Base-by-base conservation (phyloP, 1,139 yeast genomes). In the Diutina siamensis region DNA sequence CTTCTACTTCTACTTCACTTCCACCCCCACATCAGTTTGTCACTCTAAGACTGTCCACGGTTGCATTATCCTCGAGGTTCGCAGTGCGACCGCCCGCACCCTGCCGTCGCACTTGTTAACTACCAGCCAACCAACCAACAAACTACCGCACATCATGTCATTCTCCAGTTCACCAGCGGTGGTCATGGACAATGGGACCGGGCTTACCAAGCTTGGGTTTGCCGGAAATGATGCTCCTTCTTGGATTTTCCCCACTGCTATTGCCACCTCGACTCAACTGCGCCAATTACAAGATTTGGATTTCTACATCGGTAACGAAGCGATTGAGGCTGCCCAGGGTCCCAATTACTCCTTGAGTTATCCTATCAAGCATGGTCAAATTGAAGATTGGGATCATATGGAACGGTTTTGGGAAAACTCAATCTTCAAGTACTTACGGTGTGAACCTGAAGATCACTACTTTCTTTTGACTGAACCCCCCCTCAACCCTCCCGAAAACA, bases 351-450 rank as follows among this genome's bases (percentile, higher is more conserved):
- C 92, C 41, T 71, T 94, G 51, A 78, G 80, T 51, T 92, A 92
- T 58, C 99, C 99, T 17, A 87, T 92, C 52, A 83, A 86, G 62
- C 98, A 92, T 59, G 99, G 99, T 20, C 98, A 92, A 67, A 83
- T 92, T 53, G 98, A 92, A 63, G 88, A 92, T 62, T 92, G 99
- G 99, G 98, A 94, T 67, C 97, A 92, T 61, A 92, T 92, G 99
- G 99, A 92, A 64, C 75, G 98, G 60, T 89, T 88, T 64, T 92
- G 99, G 99, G 97, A 92, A 61, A 85, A 85, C 58, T 86, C 96
- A 41, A 89, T 92, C 58, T 92, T 92, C 71, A 89, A 92, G 66
- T 92, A 92, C 62, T 74, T 92, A 57, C 79, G 97, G 64, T 88
- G 97, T 62, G 98, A 92, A 64, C 99, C 99, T 7, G 99, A 92